Evolutionary conservation across 2,329 filamentous ascomycete species (phyloP).

Genomic region (Pleoardoris graminearum): DNA sequence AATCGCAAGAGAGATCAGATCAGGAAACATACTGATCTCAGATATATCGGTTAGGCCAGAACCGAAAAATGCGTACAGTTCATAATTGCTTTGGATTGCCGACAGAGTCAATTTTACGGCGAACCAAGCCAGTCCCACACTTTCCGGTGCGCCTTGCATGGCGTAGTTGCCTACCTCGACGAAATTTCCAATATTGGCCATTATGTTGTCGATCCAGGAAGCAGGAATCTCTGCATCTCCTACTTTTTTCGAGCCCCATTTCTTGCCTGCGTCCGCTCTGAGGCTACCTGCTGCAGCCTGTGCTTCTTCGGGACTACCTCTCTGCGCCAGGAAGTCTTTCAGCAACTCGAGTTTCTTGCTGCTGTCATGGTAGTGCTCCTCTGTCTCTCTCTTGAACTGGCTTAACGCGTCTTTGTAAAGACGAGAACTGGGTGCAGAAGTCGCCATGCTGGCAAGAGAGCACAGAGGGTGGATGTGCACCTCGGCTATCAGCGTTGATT

Average conservation of each 20-base stretch:
- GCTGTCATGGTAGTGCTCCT: not conserved
- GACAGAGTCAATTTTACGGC: slow-evolving; percentile 17
- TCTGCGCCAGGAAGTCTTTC: not conserved
- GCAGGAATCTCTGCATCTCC: not conserved
- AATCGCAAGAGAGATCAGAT: not conserved
- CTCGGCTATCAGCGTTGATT: too few relatives aligned
- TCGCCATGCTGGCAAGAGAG: not conserved
- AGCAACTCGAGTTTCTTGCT: not conserved
- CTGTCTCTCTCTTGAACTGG: not conserved
- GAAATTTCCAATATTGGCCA: slow-evolving; percentile 17
- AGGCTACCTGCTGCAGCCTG: not conserved
- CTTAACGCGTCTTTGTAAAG: not conserved
- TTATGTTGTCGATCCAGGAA: not conserved
- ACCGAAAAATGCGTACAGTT: slow-evolving; percentile 19
- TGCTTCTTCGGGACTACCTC: not conserved
- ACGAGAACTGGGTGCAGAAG: not conserved
- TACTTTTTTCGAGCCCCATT: slow-evolving; percentile 1
- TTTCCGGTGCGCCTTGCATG: slow-evolving; percentile 20
- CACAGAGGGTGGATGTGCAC: too few relatives aligned
- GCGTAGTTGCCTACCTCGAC: slow-evolving; percentile 16
- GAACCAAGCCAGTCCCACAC: slow-evolving; percentile 21
- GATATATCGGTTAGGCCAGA: slow-evolving; percentile 16
- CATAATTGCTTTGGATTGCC: slow-evolving; percentile 23
- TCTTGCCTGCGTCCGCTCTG: not conserved
- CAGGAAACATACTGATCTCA: slow-evolving; percentile 13